These are phyloP conservation scores for Astrothelium macrocarpum DNA, from an alignment of 495 filamentous ascomycete genomes.

Conservation along the genomic window DNA sequence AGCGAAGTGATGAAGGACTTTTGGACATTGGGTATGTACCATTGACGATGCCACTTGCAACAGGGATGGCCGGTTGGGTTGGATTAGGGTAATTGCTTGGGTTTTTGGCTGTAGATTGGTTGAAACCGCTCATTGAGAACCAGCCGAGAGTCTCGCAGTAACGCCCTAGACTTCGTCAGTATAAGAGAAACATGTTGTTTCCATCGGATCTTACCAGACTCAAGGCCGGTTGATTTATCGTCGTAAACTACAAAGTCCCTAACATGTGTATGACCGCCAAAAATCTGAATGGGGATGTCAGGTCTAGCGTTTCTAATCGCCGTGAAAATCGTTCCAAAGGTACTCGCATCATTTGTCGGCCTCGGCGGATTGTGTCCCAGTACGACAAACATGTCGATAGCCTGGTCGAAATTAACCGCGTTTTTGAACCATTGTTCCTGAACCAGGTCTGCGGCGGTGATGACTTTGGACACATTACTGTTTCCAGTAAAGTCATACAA, in stretches of 20 bases:
- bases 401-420: conserved; percentile 28
- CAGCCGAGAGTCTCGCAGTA: conserved; percentile 40
- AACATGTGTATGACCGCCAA: conserved; percentile 37
- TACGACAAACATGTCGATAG: conserved; percentile 35
- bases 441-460: conserved; percentile 25
- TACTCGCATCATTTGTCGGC: conserved; percentile 17
- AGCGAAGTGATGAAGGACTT: conserved; percentile 17
- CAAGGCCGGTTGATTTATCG: conserved; percentile 28
- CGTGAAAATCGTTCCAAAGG: conserved; percentile 27
- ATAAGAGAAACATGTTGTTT: not conserved
- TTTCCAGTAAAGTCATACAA: conserved; percentile 33
- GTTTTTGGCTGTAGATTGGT: conserved; percentile 25
- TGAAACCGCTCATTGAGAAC: conserved; percentile 35
- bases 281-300: conserved; percentile 32
- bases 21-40: conserved; percentile 17
- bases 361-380: conserved; percentile 34
- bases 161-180: conserved; percentile 16
- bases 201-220: conserved; percentile 22
- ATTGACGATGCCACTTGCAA: conserved; percentile 16
- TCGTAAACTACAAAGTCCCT: conserved; percentile 35
- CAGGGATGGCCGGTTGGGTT: conserved; percentile 33
- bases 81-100: conserved; percentile 38
- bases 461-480: conserved; percentile 27
- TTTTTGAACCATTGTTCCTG: conserved; percentile 32
- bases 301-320: conserved; percentile 29